phyloP scores from a whole-genome alignment of 1,284 basidiomycete genomes.

The Ustilago loliicola region DNA sequence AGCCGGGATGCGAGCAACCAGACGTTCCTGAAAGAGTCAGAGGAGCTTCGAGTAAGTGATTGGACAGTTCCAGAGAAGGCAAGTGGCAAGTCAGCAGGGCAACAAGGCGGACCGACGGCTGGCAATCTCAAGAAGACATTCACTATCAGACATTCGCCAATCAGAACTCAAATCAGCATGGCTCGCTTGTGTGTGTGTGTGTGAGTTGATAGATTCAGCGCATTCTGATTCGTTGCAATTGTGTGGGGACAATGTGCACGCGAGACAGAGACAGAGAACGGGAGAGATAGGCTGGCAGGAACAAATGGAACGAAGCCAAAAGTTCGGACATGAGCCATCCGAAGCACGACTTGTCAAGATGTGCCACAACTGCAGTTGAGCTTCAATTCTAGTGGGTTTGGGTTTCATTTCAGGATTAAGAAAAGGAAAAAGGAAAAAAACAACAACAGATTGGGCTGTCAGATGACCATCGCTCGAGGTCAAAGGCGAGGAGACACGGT shows the following conservation, averaged over 20 bases:
- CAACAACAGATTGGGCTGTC: background rate
- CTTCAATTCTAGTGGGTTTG: background rate
- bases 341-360: constrained; percentile 24
- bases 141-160: constrained; percentile 10
- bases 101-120: constrained; percentile 1
- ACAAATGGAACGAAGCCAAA: background rate
- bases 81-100: background rate
- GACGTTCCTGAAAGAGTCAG: constrained; percentile 3
- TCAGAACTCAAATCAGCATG: constrained; percentile 3
- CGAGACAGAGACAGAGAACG: constrained; percentile 1
- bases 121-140: background rate
- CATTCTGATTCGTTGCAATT: constrained; percentile 5
- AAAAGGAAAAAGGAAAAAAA: background rate
- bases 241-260: constrained; percentile 4
- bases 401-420: background rate
- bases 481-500: too few relatives aligned
- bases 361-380: constrained; percentile 20
- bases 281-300: background rate
- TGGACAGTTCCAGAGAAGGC: background rate
- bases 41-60: constrained; percentile 4
- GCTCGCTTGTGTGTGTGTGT: background rate
- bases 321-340: constrained; percentile 20
- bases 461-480: background rate
- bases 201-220: background rate
- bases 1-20: constrained; percentile 2